phyloP scores from a whole-genome alignment of 1,139 yeast genomes.

The Candida sp. region DNA sequence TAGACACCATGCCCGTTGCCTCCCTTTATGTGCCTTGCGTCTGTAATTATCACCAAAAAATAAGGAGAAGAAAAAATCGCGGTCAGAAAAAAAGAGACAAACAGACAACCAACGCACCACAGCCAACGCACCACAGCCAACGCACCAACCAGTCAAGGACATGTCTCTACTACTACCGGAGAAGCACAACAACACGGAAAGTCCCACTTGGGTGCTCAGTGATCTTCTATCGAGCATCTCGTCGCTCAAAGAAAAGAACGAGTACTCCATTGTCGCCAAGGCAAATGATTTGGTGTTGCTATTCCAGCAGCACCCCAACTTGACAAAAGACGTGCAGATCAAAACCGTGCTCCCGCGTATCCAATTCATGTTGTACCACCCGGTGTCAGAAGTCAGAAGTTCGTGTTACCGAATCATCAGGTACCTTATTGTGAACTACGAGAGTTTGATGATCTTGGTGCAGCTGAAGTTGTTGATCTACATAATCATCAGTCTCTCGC shows the following conservation, averaged over 20 bases:
- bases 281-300: conserved; percentile 68
- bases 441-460: conserved; percentile 51
- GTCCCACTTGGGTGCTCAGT: conserved; percentile 43
- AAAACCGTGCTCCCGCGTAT: conserved; percentile 64
- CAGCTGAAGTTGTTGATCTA: conserved; percentile 62
- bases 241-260: conserved; percentile 36
- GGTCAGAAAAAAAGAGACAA: not conserved
- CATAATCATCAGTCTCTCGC: conserved; percentile 67
- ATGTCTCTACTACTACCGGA: conserved; percentile 2
- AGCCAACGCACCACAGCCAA: not conserved
- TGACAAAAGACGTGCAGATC: conserved; percentile 69
- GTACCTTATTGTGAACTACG: conserved; percentile 58
- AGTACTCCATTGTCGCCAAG: conserved; percentile 53
- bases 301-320: conserved; percentile 60
- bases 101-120: not conserved
- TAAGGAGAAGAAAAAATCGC: not conserved
- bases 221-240: conserved; percentile 33
- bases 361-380: conserved; percentile 62
- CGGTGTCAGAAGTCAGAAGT: conserved; percentile 67
- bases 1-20: no score
- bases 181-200: conserved; percentile 21
- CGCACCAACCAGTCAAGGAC: not conserved
- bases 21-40: not conserved
- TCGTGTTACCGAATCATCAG: conserved; percentile 80
- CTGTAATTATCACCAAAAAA: not conserved